Evolutionary conservation across 345 rosid genomes (phyloP).

Genomic region (Eucalyptus marginata): DNA sequence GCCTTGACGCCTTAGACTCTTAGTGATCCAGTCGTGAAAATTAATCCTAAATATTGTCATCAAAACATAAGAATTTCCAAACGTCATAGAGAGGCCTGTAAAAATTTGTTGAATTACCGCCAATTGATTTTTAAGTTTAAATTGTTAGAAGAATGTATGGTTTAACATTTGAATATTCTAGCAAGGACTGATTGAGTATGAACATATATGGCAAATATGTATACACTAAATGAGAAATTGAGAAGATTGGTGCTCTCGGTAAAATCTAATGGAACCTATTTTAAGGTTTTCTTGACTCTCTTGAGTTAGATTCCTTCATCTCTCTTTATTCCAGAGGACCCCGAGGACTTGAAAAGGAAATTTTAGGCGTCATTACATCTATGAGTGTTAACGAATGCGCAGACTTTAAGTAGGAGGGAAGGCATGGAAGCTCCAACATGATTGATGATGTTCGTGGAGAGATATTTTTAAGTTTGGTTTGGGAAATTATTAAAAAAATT

Average conservation of each 20-base stretch:
- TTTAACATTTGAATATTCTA: not conserved
- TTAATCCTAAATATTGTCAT: no score
- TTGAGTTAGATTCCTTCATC: not conserved
- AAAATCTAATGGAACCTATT: not conserved
- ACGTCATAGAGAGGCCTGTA: not conserved
- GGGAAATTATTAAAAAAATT: no score
- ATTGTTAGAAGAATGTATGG: not conserved
- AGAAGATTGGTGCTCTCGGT: not conserved
- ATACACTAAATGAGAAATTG: not conserved
- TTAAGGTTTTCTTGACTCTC: not conserved
- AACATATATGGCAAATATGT: not conserved
- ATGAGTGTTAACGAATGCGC: not conserved
- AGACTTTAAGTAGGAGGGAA: not conserved
- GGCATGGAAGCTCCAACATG: not conserved
- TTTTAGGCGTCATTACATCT: not conserved
- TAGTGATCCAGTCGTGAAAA: no score
- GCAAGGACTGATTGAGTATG: not conserved
- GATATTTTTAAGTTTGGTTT: not conserved
- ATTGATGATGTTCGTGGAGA: not conserved
- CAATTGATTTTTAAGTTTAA: no score
- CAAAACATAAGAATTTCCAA: no score
- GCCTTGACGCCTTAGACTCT: no score
- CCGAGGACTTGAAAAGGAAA: not conserved
- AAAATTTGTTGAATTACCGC: not conserved
- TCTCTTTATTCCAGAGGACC: not conserved